Conservation (phyloP, 495 filamentous ascomycete genomes). For the Platismatia glauca region DNA sequence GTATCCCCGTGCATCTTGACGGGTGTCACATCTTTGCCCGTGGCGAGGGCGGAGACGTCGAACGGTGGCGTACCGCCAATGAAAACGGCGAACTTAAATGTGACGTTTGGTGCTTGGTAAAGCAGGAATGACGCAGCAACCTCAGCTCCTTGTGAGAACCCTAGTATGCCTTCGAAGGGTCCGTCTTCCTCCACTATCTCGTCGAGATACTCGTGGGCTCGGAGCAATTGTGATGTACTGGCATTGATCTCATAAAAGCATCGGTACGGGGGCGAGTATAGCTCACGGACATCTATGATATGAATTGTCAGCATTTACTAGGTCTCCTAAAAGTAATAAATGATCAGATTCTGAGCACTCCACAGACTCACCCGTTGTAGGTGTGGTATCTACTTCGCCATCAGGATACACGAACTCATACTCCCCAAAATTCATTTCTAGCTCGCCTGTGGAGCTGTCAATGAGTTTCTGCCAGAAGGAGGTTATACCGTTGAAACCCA, state of each 20-base stretch:
- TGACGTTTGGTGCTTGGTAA: slow-evolving; percentile 22
- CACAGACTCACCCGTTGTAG: not conserved
- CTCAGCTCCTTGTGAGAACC: slow-evolving; percentile 39
- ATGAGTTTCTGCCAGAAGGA: not conserved
- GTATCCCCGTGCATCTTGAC: not conserved
- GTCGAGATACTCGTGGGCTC: slow-evolving; percentile 30
- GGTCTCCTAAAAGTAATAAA: not conserved
- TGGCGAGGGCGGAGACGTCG: slow-evolving; percentile 8
- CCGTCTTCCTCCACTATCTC: slow-evolving; percentile 31
- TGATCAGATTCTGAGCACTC: not conserved
- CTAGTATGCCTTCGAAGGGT: slow-evolving; percentile 40
- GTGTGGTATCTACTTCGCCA: not conserved
- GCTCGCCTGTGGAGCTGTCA: not conserved
- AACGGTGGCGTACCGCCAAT: slow-evolving; percentile 17
- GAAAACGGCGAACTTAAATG: slow-evolving; percentile 27
- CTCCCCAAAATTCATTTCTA: not conserved
- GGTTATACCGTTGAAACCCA: not conserved
- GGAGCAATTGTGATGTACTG: not conserved
- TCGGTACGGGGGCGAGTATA: slow-evolving; percentile 5
- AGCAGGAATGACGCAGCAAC: slow-evolving; percentile 33
- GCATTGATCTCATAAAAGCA: not conserved
- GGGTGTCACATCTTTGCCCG: not conserved
- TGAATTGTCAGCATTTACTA: not conserved
- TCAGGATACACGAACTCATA: not conserved
- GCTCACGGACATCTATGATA: not conserved